These are phyloP conservation scores for Trapa bicornis DNA, from an alignment of 345 rosid species.

Conservation along the genomic window DNA sequence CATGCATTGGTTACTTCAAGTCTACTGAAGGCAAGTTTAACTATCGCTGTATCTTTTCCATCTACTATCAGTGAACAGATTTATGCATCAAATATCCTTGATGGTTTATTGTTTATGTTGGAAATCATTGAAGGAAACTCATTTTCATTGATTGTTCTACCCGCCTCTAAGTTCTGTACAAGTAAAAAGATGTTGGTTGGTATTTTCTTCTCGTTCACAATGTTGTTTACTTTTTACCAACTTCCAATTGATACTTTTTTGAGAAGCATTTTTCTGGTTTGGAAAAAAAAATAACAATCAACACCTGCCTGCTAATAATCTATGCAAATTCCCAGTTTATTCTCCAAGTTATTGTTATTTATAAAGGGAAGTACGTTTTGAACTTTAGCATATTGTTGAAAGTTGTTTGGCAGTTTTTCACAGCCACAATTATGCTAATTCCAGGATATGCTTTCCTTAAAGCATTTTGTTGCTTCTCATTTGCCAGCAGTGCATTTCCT, in stretches of 20 bases:
- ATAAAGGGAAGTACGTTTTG: background rate
- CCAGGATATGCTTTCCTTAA: background rate
- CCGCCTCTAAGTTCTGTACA: background rate
- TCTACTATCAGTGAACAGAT: background rate
- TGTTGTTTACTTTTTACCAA: background rate
- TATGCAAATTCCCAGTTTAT: background rate
- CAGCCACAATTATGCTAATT: background rate
- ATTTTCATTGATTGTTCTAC: background rate
- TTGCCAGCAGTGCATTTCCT: background rate
- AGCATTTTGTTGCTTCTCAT: background rate
- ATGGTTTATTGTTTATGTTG: background rate
- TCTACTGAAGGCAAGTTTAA: conserved; percentile 78
- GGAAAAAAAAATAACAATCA: background rate
- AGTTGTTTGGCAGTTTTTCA: background rate
- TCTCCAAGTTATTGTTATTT: background rate
- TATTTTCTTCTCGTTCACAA: background rate
- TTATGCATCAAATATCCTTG: background rate
- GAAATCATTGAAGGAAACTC: background rate
- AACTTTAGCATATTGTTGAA: background rate
- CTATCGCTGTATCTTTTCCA: background rate
- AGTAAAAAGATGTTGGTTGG: background rate
- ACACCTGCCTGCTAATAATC: background rate
- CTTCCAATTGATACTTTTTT: background rate
- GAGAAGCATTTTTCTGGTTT: background rate
- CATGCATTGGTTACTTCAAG: conserved; percentile 83